Evolutionary conservation across 805 yeast species (phyloP), one percentile per base, ranked within the genome.

Genomic region (Hanseniaspora nectarophila): DNA sequence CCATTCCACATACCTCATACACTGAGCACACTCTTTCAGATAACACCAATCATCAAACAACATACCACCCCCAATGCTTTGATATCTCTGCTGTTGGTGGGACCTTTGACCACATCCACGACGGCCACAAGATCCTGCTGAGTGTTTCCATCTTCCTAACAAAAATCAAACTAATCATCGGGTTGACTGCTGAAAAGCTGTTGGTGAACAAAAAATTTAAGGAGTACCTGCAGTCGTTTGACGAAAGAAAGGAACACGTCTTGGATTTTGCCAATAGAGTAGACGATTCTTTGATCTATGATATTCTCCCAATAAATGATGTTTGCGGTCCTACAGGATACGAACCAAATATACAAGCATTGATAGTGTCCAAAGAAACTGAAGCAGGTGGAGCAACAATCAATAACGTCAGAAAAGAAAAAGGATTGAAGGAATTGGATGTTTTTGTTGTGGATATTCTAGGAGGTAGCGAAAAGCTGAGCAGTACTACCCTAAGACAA

Each of bases 81-180:
- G 54, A 57, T 16, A 71, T 72, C 5, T 59, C 65, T 26, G 90
- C 95, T 0, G 80, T 90, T 1, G 98, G 98, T 0, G 99, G 99
- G 0, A 92, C 98, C 0, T 92, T 92, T 68, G 99, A 92, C 62
- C 97, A 92, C 67, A 62, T 92, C 34, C 99, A 92, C 60, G 95
- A 84, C 61, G 99, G 97, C 0, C 99, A 92, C 67, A 86, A 85
- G 64, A 82, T 92, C 28, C 70, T 92, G 26, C 70, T 92, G 95
- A 0, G 77, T 80, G 0, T 87, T 80, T 60, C 57, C 85, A 7
- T 72, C 94, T 0, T 59, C 66, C 2, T 37, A n/a, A 37, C 40
- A 12, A 38, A 34, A 20, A 58, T 64, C 2, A 67, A 65, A 21
- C 68, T 92, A 13, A 82, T 90, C 45, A 72, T 92, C 6, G 99